phyloP scores from a whole-genome alignment of 768 basidiomycete genomes.

The Hericium coralloides region DNA sequence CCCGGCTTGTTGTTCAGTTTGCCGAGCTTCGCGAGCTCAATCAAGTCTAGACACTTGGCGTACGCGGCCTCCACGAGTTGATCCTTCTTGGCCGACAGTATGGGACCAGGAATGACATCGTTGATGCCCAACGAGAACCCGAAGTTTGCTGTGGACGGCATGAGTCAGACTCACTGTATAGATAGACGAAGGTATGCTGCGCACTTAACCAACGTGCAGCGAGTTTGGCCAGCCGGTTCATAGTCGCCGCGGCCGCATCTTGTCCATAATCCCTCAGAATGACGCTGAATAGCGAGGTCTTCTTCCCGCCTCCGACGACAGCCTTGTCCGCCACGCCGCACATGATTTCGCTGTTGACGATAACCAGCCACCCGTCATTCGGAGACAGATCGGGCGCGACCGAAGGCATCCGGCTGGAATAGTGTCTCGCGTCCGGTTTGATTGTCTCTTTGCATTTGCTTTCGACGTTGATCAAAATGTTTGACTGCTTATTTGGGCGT shows the following conservation, averaged over 20 bases:
- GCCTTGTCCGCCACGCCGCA: slow-evolving; percentile 99
- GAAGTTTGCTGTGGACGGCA: slow-evolving; percentile 62
- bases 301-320: slow-evolving; percentile 96
- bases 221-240: slow-evolving; percentile 94
- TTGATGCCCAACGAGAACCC: slow-evolving; percentile 98
- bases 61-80: slow-evolving; percentile 83
- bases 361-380: slow-evolving; percentile 96
- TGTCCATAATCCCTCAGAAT: slow-evolving; percentile 96
- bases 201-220: slow-evolving; percentile 87
- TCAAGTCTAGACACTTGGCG: slow-evolving; percentile 75
- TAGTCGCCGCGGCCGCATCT: slow-evolving; percentile 87
- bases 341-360: slow-evolving; percentile 98
- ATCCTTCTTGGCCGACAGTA: slow-evolving; percentile 73
- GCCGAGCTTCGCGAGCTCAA: slow-evolving; percentile 84
- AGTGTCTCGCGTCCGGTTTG: slow-evolving; percentile 55
- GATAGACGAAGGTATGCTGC: slow-evolving; percentile 5
- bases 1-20: slow-evolving; percentile 96
- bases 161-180: slow-evolving; percentile 5
- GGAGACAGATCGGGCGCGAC: slow-evolving; percentile 80
- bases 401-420: slow-evolving; percentile 50
- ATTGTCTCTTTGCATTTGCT: slow-evolving; percentile 89
- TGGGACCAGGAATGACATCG: slow-evolving; percentile 93
- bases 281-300: slow-evolving; percentile 97
- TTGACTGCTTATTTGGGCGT: slow-evolving; percentile 82
- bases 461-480: slow-evolving; percentile 90